phyloP scores from a whole-genome alignment of 176 grass and related monocot genomes.

The Juncus effusus region DNA sequence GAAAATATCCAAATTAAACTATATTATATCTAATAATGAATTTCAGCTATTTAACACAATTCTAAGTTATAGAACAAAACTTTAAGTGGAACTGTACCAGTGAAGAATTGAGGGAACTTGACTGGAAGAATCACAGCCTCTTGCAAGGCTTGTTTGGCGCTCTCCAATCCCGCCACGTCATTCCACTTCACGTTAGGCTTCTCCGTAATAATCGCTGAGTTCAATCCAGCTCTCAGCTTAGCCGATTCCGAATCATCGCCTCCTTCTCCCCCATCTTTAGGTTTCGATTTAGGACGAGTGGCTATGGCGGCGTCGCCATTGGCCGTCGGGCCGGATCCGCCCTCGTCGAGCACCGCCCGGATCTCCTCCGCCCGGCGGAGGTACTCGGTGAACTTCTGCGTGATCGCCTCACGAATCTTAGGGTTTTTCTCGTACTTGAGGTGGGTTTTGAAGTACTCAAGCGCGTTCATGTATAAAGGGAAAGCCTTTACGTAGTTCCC shows the following conservation, averaged over 20 bases:
- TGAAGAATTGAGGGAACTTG: conserved; percentile 99
- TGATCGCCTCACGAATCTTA: conserved; percentile 97
- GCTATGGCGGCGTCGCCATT: conserved; percentile 83
- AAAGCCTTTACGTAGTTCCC: conserved; percentile 98
- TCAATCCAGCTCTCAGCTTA: conserved; percentile 76
- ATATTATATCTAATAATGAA: too few relatives aligned
- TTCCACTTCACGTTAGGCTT: conserved; percentile 99
- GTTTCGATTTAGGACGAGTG: conserved; percentile 87
- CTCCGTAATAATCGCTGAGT: conserved; percentile 92
- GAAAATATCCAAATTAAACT: background rate
- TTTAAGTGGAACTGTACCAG: conserved; percentile 41
- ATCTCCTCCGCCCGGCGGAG: conserved; percentile 99
- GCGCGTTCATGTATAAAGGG: conserved; percentile 97
- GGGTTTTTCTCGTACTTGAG: conserved; percentile 99
- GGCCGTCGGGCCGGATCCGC: conserved; percentile 35
- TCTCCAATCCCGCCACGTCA: conserved; percentile 84
- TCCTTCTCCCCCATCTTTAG: conserved; percentile 69
- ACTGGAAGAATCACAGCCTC: conserved; percentile 95
- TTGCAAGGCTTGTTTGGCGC: conserved; percentile 95
- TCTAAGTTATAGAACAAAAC: background rate
- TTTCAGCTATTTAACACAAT: conserved; percentile 7
- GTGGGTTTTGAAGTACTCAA: conserved; percentile 98
- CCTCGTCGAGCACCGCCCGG: conserved; percentile 83
- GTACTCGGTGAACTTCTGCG: conserved; percentile 96
- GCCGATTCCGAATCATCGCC: conserved; percentile 89